Evolutionary conservation across 2,329 filamentous ascomycete species (phyloP), one percentile per base, ranked within the genome.

Genomic region (Cadophora gregata): DNA sequence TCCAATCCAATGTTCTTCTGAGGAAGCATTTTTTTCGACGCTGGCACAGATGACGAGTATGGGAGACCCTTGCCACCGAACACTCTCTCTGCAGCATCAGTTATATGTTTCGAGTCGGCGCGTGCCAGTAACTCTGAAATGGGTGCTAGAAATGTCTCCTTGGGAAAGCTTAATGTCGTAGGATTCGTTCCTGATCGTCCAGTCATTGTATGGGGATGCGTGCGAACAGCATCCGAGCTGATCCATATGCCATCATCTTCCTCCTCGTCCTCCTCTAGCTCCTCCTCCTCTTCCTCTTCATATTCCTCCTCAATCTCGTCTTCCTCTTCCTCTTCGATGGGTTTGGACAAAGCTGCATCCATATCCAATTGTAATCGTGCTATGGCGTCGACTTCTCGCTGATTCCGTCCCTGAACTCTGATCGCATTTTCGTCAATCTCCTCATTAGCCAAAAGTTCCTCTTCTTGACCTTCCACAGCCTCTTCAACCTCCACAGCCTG

Each of bases 41-140:
- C 81, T 0, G 91, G 90, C 2, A 91, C 94, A 1, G 89, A 85
- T 0, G 91, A 88, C 1, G 93, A 96, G 75, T 90, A 84, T 3
- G 94, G 94, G 19, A 98, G 81, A 0, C 89, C 87, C 3, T 80
- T 79, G 0, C 95, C 95, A 51, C 94, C 95, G 76, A 97, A 95
- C 0, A 87, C 84, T 51, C 83, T 85, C 71, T 92, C 87, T 0
- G 94, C 92, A 1, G 90, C 85, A 65, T 90, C 85, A 38, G 84
- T 83, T 36, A 98, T 82, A 76, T 99, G 96, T 65, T 88, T 90
- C 51, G 89, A 86, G 65, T 93, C 86, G 63, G 88, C 86, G 64
- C 89, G 82, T 16, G 84, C 83, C 1, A 98, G 82, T 2, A 97
- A 82, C 4, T 85, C 79, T 1, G 86, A 83, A 21, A 97, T 88